phyloP scores from a whole-genome alignment of 2,329 filamentous ascomycete genomes.

The Incumbomyces delicatus region DNA sequence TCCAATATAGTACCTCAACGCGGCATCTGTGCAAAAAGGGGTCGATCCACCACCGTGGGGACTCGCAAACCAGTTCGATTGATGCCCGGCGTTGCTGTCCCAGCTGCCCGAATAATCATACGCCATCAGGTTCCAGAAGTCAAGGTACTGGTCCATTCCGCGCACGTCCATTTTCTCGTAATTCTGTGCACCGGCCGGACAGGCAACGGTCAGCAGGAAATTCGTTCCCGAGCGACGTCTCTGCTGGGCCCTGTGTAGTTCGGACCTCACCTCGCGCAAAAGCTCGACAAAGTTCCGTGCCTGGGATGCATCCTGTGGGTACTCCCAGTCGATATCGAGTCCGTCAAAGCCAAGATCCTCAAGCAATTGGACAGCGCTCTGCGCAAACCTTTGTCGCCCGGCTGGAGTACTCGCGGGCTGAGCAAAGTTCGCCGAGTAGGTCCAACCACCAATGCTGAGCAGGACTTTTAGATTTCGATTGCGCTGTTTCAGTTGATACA shows the following conservation, averaged over 20 bases:
- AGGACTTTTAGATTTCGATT: slow-evolving; percentile 70
- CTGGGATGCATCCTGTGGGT: slow-evolving; percentile 32
- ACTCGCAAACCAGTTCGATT: slow-evolving; percentile 65
- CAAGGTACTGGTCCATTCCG: slow-evolving; percentile 56
- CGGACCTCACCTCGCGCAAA: slow-evolving; percentile 33
- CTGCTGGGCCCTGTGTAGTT: slow-evolving; percentile 15
- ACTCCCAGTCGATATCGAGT: slow-evolving; percentile 40
- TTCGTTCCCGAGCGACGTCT: slow-evolving; percentile 9
- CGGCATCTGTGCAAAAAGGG: slow-evolving; percentile 65
- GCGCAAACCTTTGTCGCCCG: slow-evolving; percentile 57
- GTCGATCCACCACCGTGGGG: slow-evolving; percentile 51
- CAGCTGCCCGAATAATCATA: slow-evolving; percentile 84
- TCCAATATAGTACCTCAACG: slow-evolving; percentile 58
- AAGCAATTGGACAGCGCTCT: slow-evolving; percentile 62
- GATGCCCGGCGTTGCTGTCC: slow-evolving; percentile 63
- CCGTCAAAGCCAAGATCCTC: slow-evolving; percentile 66
- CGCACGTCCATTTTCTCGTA: slow-evolving; percentile 53
- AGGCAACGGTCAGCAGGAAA: slow-evolving; percentile 20
- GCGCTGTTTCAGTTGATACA: slow-evolving; percentile 64
- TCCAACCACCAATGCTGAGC: slow-evolving; percentile 76
- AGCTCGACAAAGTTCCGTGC: slow-evolving; percentile 35
- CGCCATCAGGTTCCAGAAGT: slow-evolving; percentile 77
- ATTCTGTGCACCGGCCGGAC: slow-evolving; percentile 46
- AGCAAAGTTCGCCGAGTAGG: slow-evolving; percentile 68
- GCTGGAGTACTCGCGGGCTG: slow-evolving; percentile 49